Evolutionary conservation across 129 eudicot species (phyloP).

Genomic region (Pulicaria dysenterica): DNA sequence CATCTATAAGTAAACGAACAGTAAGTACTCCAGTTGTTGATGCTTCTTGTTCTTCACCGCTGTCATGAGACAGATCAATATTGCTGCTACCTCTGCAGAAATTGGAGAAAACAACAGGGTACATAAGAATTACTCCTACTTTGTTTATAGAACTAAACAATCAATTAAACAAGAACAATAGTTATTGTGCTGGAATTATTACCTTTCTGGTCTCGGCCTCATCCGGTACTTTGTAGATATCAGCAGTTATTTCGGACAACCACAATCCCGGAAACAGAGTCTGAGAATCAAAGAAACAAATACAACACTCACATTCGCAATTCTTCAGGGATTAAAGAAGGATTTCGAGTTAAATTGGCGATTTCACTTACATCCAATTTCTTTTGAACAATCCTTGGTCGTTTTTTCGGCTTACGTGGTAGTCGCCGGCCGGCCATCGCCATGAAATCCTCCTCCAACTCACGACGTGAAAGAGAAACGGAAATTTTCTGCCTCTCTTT

Average conservation of each 20-base stretch:
- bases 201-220: constrained; percentile 45
- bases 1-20: constrained; percentile 5
- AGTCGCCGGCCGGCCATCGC: constrained; percentile 54
- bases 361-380: constrained; percentile 65
- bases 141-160: background rate
- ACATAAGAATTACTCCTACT: background rate
- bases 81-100: constrained; percentile 43
- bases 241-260: constrained; percentile 68
- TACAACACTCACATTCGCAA: constrained; percentile 27
- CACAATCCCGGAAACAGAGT: constrained; percentile 69
- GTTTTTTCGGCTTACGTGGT: constrained; percentile 68
- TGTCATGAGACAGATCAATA: constrained; percentile 24
- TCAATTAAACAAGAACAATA: background rate
- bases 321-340: background rate
- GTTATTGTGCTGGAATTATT: background rate
- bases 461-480: constrained; percentile 52
- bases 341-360: constrained; percentile 2
- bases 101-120: background rate
- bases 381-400: constrained; percentile 56
- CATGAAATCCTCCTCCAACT: constrained; percentile 77
- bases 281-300: constrained; percentile 41
- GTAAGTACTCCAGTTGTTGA: constrained; percentile 24
- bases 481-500: constrained; percentile 61
- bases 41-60: constrained; percentile 30
- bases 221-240: constrained; percentile 68